Conservation (phyloP, 1,139 yeast genomes). For the Magnusiomyces ingens region DNA sequence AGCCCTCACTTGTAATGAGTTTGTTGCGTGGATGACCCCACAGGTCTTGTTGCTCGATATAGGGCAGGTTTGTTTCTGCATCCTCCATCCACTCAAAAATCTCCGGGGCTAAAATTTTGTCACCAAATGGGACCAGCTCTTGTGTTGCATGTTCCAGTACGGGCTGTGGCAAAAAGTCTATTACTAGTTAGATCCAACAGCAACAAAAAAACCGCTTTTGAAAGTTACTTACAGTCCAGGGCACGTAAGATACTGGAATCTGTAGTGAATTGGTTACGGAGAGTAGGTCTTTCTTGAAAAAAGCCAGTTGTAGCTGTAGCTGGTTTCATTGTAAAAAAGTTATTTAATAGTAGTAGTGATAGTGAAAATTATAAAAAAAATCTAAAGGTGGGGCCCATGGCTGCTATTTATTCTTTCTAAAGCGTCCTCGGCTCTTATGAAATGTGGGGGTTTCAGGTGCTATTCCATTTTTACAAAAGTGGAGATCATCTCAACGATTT, state of each 20-base stretch:
- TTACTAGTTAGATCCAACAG: background rate
- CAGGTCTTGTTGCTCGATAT: slow-evolving; percentile 27
- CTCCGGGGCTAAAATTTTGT: slow-evolving; percentile 21
- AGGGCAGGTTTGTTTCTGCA: slow-evolving; percentile 29
- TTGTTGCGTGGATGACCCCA: slow-evolving; percentile 26
- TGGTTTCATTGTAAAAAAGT: slow-evolving; percentile 6
- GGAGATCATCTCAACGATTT: too few species aligned
- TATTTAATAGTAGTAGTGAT: too few species aligned
- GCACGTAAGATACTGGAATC: slow-evolving; percentile 25
- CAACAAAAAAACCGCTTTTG: background rate
- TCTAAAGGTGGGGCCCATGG: background rate
- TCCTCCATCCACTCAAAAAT: slow-evolving; percentile 28
- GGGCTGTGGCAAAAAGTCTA: slow-evolving; percentile 16
- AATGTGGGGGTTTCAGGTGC: too few species aligned
- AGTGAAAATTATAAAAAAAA: background rate
- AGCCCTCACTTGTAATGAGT: slow-evolving; percentile 29
- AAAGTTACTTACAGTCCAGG: slow-evolving; percentile 14
- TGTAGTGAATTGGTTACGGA: slow-evolving; percentile 23
- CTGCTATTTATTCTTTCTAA: too few species aligned
- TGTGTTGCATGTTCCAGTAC: slow-evolving; percentile 13
- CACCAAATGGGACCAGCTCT: slow-evolving; percentile 24
- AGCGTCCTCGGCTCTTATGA: too few species aligned
- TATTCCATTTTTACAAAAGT: too few species aligned
- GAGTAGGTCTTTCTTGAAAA: slow-evolving; percentile 24
- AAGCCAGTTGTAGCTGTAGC: slow-evolving; percentile 28